Base-by-base conservation (phyloP, 495 filamentous ascomycete species). In the Acidiella bohemica region DNA sequence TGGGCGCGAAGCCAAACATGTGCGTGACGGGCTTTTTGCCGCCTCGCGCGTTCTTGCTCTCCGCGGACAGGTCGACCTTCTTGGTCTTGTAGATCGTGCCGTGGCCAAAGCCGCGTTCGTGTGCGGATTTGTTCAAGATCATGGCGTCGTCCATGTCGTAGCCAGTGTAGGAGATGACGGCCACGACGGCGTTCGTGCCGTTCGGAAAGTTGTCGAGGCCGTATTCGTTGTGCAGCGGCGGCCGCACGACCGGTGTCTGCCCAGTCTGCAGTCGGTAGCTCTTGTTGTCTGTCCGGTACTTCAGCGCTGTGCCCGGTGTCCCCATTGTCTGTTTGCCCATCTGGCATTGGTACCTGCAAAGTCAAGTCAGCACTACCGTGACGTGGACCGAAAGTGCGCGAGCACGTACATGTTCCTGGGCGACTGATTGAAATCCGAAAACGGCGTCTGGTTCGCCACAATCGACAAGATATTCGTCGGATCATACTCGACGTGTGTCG, bases 71-170 rank as follows among this genome's bases (percentile, higher is more conserved):
- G 29, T 76, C 72, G 59, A 84, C 72, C 46, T 86, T 78, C 62
- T 95, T 94, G 24, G 84, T 92, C 66, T 97, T 97, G 71, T 94
- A 96, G 55, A 97, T 83, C 6, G 84, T 93, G 31, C 90, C 90
- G 57, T 96, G 75, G 31, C 81, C 87, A 55, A 96, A 96, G n/a
- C 90, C 90, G 42, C 90, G 80, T 60, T 97, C 90, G 62, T 95
- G 84, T 2, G 88, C 76, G 11, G 88, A 95, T 58, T 97, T 97
- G 67, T 95, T 95, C 54, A 97, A 70, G 50, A 97, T 95, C 90
- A 97, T 97, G 59, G 90, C 90, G 64, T 97, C 90, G 67, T 97
- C 90, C 90, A 97, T 96, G 69, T 97, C 90, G 58, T 95, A 96
- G 31, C 88, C 90, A 5, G 90, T 96, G 63, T 97, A 97, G 4